Evolutionary conservation across 164 flowering plant species (phyloP).

Genomic region (Protea cynaroides): DNA sequence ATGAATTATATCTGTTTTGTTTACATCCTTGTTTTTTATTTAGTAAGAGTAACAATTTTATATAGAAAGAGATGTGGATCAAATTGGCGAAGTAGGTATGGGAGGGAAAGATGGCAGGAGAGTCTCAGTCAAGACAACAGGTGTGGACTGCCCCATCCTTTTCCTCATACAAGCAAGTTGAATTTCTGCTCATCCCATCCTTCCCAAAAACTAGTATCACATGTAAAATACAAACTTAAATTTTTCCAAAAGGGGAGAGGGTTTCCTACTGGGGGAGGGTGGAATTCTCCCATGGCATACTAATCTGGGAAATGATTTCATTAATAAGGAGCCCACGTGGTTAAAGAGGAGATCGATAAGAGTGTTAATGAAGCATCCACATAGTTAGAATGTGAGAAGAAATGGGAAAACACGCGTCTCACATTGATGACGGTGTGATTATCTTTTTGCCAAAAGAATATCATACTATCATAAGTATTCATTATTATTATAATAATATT

Average conservation of each 20-base stretch:
- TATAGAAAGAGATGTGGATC: conserved; percentile 7
- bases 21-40: not conserved
- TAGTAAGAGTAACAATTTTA: not conserved
- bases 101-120: conserved; percentile 1
- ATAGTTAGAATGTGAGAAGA: too few relatives aligned
- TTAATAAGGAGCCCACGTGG: too few relatives aligned
- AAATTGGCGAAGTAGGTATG: conserved; percentile 18
- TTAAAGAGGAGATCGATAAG: too few relatives aligned
- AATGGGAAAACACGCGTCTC: too few relatives aligned
- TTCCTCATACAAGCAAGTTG: conserved; percentile 16
- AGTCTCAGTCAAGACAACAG: conserved; percentile 10
- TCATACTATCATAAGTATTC: too few relatives aligned
- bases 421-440: too few relatives aligned
- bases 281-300: too few relatives aligned
- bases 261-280: too few relatives aligned
- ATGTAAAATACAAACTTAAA: conserved; percentile 4
- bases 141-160: conserved; percentile 26
- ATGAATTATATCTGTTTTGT: not conserved
- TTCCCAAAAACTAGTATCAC: not conserved
- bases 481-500: too few relatives aligned
- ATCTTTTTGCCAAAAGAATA: not conserved
- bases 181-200: conserved; percentile 16
- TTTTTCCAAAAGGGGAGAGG: not conserved
- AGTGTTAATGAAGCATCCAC: too few relatives aligned
- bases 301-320: too few relatives aligned